These are phyloP conservation scores for Entomortierella beljakovae DNA, from an alignment of 192 early-diverging fungal genomes.

Conservation along the genomic window DNA sequence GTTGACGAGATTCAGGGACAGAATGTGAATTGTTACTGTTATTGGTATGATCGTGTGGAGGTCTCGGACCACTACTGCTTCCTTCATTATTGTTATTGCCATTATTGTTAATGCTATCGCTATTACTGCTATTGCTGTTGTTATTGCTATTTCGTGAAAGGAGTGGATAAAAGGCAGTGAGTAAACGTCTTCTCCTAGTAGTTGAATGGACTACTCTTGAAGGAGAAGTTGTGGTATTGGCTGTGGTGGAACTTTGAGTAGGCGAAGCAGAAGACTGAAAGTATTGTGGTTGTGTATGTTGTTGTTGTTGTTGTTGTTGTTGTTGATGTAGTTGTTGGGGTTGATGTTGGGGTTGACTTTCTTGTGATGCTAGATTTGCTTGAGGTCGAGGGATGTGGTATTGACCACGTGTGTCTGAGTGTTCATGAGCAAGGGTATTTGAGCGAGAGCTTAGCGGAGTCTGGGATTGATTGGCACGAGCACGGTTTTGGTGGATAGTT, in stretches of 20 bases:
- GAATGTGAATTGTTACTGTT: not conserved
- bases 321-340: not conserved
- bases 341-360: not conserved
- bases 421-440: not conserved
- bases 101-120: slow-evolving; percentile 1
- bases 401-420: not conserved
- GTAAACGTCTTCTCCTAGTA: slow-evolving; percentile 22
- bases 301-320: slow-evolving; percentile 5
- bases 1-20: slow-evolving; percentile 6
- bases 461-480: not conserved
- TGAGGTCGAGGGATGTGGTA: not conserved
- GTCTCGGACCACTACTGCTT: not conserved
- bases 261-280: not conserved
- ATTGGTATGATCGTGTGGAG: not conserved
- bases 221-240: slow-evolving; percentile 2
- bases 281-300: not conserved
- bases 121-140: not conserved
- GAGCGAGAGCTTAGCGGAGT: not conserved
- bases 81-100: not conserved
- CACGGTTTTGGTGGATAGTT: no score
- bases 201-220: slow-evolving; percentile 17
- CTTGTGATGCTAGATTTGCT: not conserved
- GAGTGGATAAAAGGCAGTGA: slow-evolving; percentile 22
- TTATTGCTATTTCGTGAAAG: slow-evolving; percentile 33
- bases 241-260: not conserved